Evolutionary conservation across 2,329 filamentous ascomycete species (phyloP), one percentile per base, ranked within the genome.

Genomic region (Aspergillus proliferans): DNA sequence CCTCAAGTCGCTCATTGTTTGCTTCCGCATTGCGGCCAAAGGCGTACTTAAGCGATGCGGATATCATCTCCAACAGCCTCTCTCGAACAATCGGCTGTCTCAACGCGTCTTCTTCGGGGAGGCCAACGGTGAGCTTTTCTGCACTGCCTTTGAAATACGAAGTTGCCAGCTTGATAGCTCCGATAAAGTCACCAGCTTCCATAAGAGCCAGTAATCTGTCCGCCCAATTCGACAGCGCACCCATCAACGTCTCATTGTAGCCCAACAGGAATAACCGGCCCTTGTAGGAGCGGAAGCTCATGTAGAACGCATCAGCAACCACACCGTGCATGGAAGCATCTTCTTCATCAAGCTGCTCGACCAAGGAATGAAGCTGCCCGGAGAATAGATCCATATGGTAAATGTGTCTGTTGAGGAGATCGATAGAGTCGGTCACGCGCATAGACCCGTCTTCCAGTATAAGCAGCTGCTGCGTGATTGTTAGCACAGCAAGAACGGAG

Each of bases 251-350:
- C 63, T 97, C 92, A 62, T 92, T 93, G 71, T 92, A 91, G n/a
- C 93, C 91, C 7, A 98, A 77, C 3, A 97, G 73, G 63, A 98
- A 98, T 33, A 96, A 76, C 26, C 92, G 82, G 4, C 93, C 91
- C 68, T 97, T 98, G 72, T 97, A 98, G 3, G 89, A 81, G 62
- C 88, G 89, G 70, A 97, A 92, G 68, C 92, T 96, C 89, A 97
- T 97, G 65, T 92, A 92, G 60, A 96, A 98, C 0, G 91, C 93
- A 75, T 98, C 93, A 6, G 92, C 92, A 43, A 97, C 88, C 7
- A 97, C 91, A 2, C 92, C 92, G 69, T 97, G 93, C 84, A 97
- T 87, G 0, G 89, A 88, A 0, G 82, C 77, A 59, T 96, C 90
- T 50, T 91, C 84, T 57, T 95, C 90, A 55, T 96, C 86, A 15